Base-by-base conservation (phyloP, 2,329 filamentous ascomycete genomes). In the Diaporthe sp. region DNA sequence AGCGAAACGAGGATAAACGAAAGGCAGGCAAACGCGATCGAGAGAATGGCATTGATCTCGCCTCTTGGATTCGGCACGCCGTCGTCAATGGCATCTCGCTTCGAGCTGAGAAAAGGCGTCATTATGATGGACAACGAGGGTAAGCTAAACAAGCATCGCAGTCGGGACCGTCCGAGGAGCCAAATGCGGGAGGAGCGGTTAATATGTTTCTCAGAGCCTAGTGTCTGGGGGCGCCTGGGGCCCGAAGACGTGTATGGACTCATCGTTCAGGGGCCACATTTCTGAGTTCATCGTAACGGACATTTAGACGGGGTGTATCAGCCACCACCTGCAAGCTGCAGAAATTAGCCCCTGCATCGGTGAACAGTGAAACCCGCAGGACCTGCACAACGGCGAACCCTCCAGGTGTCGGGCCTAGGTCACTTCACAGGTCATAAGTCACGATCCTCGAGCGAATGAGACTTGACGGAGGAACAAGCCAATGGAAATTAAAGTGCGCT, bases 71-170 rank as follows among this genome's bases (percentile, higher is more conserved):
- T 78, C 13, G 71, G 71, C 9, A 76, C 51, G 15, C 72, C 71
- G 25, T 78, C 77, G 72, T 78, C 77, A 39, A 78, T 78, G 22
- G 76, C 77, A 57, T 78, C 86, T 87, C 13, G 83, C 80, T 34
- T 58, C 25, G 1, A 34, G 17, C 37, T 28, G 53, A 58, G 7
- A 39, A 47, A 72, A 39, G 25, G 57, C 39, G 70, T 28, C 65
- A 70, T 65, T 4, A 34, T 70, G 65, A 70, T 28, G 17, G 4
- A 28, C 65, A 55, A 42, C 13, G 8, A 55, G 44, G 5, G 20
- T 25, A 10, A 55, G 13, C 49, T 39, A 55, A 68, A 13, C 20
- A 25, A 68, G 65, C 34, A 70, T 70, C 49, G 42, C 8, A 25
- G 13, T 13, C 49, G 34, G 49, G 49, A 4, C n/a, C 34, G 9